phyloP scores from a whole-genome alignment of 768 basidiomycete genomes.

The Gymnopilus junonius region DNA sequence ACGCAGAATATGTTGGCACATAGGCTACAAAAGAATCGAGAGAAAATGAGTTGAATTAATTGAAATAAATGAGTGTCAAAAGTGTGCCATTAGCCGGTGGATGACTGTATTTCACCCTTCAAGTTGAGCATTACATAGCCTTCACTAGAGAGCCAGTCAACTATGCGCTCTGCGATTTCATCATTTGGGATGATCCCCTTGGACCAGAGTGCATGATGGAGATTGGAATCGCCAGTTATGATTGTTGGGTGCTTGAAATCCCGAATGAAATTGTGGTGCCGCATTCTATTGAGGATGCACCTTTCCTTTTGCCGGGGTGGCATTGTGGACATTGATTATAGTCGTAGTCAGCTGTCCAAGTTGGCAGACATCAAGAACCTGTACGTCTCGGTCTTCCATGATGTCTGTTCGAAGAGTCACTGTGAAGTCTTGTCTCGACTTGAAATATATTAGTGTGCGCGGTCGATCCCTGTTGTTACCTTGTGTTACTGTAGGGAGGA shows the following conservation, averaged over 20 bases:
- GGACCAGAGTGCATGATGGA: constrained; percentile 27
- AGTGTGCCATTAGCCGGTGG: too few species aligned
- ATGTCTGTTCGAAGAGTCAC: constrained; percentile 28
- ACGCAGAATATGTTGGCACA: too few species aligned
- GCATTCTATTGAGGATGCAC: constrained; percentile 9
- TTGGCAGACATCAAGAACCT: constrained; percentile 27
- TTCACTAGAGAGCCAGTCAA: constrained; percentile 19
- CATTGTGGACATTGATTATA: constrained; percentile 30
- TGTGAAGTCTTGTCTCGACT: constrained; percentile 17
- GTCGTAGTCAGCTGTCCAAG: constrained; percentile 15
- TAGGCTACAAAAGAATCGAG: too few species aligned
- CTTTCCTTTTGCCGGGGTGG: constrained; percentile 4
- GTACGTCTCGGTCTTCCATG: constrained; percentile 24
- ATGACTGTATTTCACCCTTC: constrained; percentile 21
- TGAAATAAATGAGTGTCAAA: too few species aligned
- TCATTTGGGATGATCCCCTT: neutral
- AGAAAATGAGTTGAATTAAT: too few species aligned
- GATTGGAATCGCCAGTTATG: constrained; percentile 30
- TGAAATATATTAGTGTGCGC: constrained; percentile 22
- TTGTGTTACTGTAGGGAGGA: neutral
- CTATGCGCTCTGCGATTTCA: constrained; percentile 10
- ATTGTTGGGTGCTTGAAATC: constrained; percentile 16
- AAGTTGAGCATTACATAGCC: constrained; percentile 19
- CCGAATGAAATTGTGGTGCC: neutral
- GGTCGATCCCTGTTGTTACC: constrained; percentile 3